Base-by-base conservation (phyloP, 371 early-diverging fungal genomes). In the Phascolomyces articulosus region DNA sequence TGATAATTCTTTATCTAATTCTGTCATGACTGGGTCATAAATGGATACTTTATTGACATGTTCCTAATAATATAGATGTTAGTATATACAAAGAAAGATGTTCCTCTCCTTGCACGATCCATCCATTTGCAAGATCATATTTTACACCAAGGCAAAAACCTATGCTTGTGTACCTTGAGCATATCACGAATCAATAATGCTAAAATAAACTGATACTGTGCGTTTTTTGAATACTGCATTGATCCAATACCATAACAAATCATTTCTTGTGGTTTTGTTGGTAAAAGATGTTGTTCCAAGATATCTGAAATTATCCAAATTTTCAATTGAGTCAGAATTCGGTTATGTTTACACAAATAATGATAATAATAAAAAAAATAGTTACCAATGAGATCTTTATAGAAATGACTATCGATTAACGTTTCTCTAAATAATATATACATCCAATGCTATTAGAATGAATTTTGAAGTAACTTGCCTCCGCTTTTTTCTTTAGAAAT, bases 161-260 rank as follows among this genome's bases (percentile, higher is more conserved):
- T 13, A 44, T 8, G 7, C 6, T 44, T 0, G 6, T 26, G 34
- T 60, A 86, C 88, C 74, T 87, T 68, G 21, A 88, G 66, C 9
- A 78, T 44, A 2, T 87, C 82, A 31, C 78, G 72, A 11, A 88
- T 41, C 8, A 83, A 48, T 13, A 88, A 60, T 2, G 79, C 78
- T 8, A 89, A 62, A 1, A 83, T 78, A 57, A 88, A 79, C 49
- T 90, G 90, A 65, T 75, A 85, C 60, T 85, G 85, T 0, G 91
- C 82, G 54, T 79, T 79, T 23, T 77, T 79, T 3, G 86, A 86
- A 18, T 77, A 70, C 38, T 83, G 81, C 54, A 89, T 71, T 1
- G 87, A 86, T 16, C 89, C 89, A 48, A 89, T 80, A 3, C 90
- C 90, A 63, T 89, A 90, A 55, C 88, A 88, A 0, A 90, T 73